phyloP scores from a whole-genome alignment of 495 filamentous ascomycete species.

The Podospora didyma region DNA sequence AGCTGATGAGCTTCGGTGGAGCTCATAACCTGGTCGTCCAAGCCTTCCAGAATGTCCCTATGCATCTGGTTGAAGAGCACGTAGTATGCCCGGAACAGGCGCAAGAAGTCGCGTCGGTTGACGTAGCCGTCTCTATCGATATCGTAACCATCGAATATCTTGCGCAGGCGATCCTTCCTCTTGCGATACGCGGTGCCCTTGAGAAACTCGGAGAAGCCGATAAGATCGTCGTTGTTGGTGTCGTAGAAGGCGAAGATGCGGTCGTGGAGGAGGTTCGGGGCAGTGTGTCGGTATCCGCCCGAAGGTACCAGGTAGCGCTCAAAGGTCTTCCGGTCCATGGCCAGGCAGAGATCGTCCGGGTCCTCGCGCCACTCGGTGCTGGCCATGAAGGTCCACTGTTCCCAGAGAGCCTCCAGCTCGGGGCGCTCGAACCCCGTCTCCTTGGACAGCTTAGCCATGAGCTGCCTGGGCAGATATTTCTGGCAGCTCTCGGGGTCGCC shows the following conservation, averaged over 20 bases:
- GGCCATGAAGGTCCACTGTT: constrained; percentile 91
- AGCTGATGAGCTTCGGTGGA: constrained; percentile 68
- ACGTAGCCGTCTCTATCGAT: constrained; percentile 87
- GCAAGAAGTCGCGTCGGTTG: constrained; percentile 81
- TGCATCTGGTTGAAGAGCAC: constrained; percentile 80
- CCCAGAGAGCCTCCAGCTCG: constrained; percentile 89
- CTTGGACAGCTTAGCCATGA: constrained; percentile 61
- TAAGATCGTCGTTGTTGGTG: constrained; percentile 77
- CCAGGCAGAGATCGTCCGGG: constrained; percentile 68
- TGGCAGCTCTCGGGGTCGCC: constrained; percentile 68
- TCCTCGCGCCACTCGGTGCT: constrained; percentile 81
- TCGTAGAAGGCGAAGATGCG: constrained; percentile 97
- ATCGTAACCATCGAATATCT: constrained; percentile 87
- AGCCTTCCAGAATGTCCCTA: constrained; percentile 72
- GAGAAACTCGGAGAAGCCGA: constrained; percentile 92
- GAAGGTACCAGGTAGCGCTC: constrained; percentile 84
- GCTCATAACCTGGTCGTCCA: constrained; percentile 76
- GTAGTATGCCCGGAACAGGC: constrained; percentile 89
- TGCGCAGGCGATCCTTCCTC: constrained; percentile 66
- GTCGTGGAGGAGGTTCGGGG: constrained; percentile 88
- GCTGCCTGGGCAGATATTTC: constrained; percentile 56
- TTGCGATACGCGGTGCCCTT: constrained; percentile 78
- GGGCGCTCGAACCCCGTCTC: constrained; percentile 75
- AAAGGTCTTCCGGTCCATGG: constrained; percentile 88
- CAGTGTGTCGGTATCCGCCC: constrained; percentile 65